These are phyloP conservation scores for Hypoxylon crocopeplum DNA, from an alignment of 495 filamentous ascomycete genomes.

Conservation along the genomic window DNA sequence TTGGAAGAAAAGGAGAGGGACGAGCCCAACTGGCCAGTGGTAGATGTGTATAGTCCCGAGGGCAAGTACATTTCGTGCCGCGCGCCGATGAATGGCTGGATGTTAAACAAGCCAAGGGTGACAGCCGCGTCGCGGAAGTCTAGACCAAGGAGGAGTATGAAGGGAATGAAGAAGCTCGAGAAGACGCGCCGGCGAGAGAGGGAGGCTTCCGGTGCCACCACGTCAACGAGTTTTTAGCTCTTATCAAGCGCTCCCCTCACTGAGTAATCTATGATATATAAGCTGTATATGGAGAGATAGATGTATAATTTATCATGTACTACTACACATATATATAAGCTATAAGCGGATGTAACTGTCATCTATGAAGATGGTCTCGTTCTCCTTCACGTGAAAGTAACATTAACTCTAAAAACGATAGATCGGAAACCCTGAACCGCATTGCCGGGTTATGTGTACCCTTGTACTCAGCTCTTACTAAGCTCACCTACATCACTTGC, in stretches of 20 bases:
- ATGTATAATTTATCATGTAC: no score
- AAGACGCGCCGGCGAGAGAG: conserved; percentile 44
- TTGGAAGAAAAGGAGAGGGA: conserved; percentile 3
- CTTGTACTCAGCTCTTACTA: neutral
- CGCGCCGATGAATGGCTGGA: conserved; percentile 76
- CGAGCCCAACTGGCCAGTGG: conserved; percentile 61
- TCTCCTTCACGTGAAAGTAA: conserved; percentile 1
- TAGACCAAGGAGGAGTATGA: conserved; percentile 65
- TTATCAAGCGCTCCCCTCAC: no score
- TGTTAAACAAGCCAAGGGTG: conserved; percentile 49
- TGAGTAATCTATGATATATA: no score
- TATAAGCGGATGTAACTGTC: neutral
- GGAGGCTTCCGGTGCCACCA: neutral
- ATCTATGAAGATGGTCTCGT: neutral
- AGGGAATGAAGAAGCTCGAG: conserved; percentile 59
- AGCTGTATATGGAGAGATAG: no score
- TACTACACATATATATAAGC: no score
- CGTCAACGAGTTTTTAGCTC: neutral
- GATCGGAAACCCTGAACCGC: conserved; percentile 23
- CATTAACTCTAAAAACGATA: neutral
- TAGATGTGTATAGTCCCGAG: conserved; percentile 86
- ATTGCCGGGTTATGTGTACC: conserved; percentile 1
- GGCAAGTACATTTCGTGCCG: conserved; percentile 76
- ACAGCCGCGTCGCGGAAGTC: conserved; percentile 26
- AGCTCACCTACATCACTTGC: neutral